phyloP scores from a whole-genome alignment of 768 basidiomycete species.

The Suillus ampliporus region DNA sequence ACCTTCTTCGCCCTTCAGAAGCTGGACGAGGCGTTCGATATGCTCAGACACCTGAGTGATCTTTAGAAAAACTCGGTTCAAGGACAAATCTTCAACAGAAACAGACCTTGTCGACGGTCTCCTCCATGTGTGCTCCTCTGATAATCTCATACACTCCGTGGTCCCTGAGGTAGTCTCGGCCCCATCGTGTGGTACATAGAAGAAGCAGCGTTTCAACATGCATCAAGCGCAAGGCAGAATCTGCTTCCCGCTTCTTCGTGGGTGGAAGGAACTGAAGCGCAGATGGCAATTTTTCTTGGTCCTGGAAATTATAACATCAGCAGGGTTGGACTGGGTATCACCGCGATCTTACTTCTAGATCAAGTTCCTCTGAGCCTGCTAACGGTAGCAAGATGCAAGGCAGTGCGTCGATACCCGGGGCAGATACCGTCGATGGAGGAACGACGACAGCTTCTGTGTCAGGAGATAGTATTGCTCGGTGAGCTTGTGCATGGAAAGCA shows the following conservation, averaged over 20 bases:
- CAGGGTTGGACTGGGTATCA: not conserved
- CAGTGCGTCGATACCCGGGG: constrained; percentile 84
- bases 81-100: not conserved
- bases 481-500: constrained; percentile 69
- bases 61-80: not conserved
- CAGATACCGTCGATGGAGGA: constrained; percentile 58
- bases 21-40: constrained; percentile 84
- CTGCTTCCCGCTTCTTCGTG: constrained; percentile 83
- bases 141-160: constrained; percentile 90
- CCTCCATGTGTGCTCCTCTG: constrained; percentile 75
- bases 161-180: constrained; percentile 77
- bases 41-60: constrained; percentile 75
- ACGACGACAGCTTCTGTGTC: constrained; percentile 63
- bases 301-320: constrained; percentile 49
- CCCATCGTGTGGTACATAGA: constrained; percentile 88
- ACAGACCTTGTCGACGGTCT: constrained; percentile 77
- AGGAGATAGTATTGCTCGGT: constrained; percentile 71
- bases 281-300: constrained; percentile 85
- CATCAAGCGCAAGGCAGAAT: constrained; percentile 75
- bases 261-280: constrained; percentile 88
- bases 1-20: constrained; percentile 83
- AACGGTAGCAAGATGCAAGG: constrained; percentile 88
- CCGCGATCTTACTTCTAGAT: constrained; percentile 69
- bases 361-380: constrained; percentile 94
- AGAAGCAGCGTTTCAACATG: constrained; percentile 91